A percentile compares a stretch with the other conserved stretches of the same genome.
These are phyloP conservation scores for Emydomyces testavorans DNA, from an alignment of 2,329 filamentous ascomycete genomes.

Conservation along the genomic window DNA sequence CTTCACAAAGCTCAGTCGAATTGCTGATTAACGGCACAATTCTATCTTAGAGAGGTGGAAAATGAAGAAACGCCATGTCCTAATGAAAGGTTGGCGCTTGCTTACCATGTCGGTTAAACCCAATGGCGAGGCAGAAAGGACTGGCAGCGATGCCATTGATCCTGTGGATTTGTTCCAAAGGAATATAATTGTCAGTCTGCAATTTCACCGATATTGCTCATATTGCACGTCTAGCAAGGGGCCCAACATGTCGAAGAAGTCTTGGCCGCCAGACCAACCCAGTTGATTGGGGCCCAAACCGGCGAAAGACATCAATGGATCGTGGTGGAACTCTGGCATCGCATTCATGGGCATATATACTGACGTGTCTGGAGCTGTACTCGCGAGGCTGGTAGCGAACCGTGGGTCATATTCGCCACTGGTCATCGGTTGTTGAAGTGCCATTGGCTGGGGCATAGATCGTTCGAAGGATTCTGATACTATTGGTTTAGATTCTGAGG, in stretches of 20 bases:
- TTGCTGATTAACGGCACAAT: background rate
- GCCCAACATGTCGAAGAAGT: slow-evolving; percentile 20
- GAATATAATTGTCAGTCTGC: too few relatives aligned
- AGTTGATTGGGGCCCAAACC: slow-evolving; percentile 19
- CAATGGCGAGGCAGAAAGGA: background rate
- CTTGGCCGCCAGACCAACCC: slow-evolving; percentile 19
- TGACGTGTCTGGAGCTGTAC: slow-evolving; percentile 10
- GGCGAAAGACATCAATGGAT: slow-evolving; percentile 18
- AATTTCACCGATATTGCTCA: slow-evolving; percentile 17
- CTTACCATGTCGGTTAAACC: background rate
- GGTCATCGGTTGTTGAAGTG: slow-evolving; percentile 3
- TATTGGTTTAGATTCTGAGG: slow-evolving; percentile 8
- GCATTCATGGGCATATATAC: slow-evolving; percentile 12
- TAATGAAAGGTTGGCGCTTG: background rate
- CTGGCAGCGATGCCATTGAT: too few relatives aligned
- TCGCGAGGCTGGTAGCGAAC: background rate
- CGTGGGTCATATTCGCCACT: slow-evolving; percentile 6
- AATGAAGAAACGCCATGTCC: background rate
- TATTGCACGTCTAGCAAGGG: slow-evolving; percentile 19
- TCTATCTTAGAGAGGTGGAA: background rate
- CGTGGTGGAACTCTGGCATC: slow-evolving; percentile 15
- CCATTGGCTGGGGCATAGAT: slow-evolving; percentile 4
- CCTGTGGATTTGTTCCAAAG: too few relatives aligned
- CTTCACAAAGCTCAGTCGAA: background rate
- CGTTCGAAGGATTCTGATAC: slow-evolving; percentile 12